Evolutionary conservation across 257 asterid genomes (phyloP).

Genomic region (Lavandula angustifolia): DNA sequence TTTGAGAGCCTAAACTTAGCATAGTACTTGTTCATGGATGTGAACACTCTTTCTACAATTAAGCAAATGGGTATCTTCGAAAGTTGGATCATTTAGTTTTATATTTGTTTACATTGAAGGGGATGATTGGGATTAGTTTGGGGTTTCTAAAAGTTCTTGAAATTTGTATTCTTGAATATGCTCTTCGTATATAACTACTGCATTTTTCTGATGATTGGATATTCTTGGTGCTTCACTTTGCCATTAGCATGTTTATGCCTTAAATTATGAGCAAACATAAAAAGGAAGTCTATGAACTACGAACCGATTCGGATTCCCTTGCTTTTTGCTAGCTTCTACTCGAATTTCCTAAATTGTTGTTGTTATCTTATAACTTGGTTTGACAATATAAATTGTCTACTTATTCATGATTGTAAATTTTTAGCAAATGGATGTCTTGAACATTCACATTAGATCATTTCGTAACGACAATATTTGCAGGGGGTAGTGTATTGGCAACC

Average conservation of each 20-base stretch:
- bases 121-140: too few species aligned
- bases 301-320: constrained; percentile 8
- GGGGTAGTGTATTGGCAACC: constrained; percentile 99
- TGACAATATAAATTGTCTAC: not conserved
- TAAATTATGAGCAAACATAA: constrained; percentile 8
- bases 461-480: constrained; percentile 40
- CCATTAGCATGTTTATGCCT: not conserved
- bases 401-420: not conserved
- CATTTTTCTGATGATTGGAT: constrained; percentile 25
- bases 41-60: not conserved
- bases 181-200: constrained; percentile 21
- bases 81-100: not conserved
- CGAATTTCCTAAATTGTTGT: not conserved
- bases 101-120: too few species aligned
- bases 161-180: constrained; percentile 23
- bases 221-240: not conserved
- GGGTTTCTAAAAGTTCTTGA: too few species aligned
- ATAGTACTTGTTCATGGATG: not conserved
- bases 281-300: not conserved
- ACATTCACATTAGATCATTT: not conserved
- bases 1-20: not conserved
- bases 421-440: not conserved
- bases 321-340: constrained; percentile 20
- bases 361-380: constrained; percentile 11
- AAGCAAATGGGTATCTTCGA: not conserved